phyloP scores from a whole-genome alignment of 148 eudicot species.

The Fagopyrum homotropicum region DNA sequence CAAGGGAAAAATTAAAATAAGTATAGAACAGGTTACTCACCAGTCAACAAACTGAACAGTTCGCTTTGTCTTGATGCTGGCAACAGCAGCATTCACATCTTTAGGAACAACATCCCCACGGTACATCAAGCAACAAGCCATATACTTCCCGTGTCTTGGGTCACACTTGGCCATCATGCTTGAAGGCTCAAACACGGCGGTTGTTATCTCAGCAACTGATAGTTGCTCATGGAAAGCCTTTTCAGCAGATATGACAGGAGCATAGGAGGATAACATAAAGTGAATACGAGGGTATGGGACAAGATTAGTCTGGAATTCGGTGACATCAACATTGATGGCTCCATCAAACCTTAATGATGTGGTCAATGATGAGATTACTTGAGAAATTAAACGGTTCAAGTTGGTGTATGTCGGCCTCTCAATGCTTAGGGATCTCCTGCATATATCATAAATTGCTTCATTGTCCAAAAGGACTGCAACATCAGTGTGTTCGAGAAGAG shows the following conservation, averaged over 20 bases:
- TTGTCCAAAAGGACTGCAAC: conserved; percentile 16
- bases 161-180: conserved; percentile 16
- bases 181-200: conserved; percentile 11
- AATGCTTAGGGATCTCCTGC: conserved; percentile 12
- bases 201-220: conserved; percentile 16
- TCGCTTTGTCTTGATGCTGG: conserved; percentile 14
- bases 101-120: conserved; percentile 16
- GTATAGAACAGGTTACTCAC: conserved; percentile 7
- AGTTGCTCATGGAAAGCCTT: conserved; percentile 16
- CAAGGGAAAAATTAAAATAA: not conserved
- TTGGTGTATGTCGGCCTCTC: conserved; percentile 15
- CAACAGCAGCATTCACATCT: conserved; percentile 15
- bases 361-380: conserved; percentile 12
- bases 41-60: conserved; percentile 16
- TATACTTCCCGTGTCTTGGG: conserved; percentile 14
- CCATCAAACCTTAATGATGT: conserved; percentile 16
- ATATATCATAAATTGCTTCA: conserved; percentile 16
- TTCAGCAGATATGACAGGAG: conserved; percentile 14
- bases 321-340: conserved; percentile 14
- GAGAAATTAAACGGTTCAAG: conserved; percentile 12
- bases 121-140: conserved; percentile 16
- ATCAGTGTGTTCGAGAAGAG: conserved; percentile 16
- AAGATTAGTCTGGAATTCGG: conserved; percentile 15
- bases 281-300: conserved; percentile 15
- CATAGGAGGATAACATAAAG: conserved; percentile 13